A percentile compares a stretch with the other conserved stretches of the same genome.
phyloP scores from a whole-genome alignment of 2,329 filamentous ascomycete species.

The Didymellaceae sp. region DNA sequence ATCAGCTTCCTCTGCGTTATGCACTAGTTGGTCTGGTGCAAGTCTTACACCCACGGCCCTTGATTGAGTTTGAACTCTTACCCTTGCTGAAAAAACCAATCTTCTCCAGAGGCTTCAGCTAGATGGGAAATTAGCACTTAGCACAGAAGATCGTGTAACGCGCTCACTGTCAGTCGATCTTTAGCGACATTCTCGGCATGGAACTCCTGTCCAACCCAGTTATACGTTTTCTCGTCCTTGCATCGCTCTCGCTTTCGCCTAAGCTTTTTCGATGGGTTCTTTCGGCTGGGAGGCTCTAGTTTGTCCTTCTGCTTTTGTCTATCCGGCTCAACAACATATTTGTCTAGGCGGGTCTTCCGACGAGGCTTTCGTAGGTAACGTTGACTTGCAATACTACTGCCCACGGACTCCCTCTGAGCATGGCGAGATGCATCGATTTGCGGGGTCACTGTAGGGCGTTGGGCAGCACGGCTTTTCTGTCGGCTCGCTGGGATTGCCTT shows the following conservation, averaged over 20 bases:
- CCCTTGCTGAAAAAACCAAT: conserved; percentile 59
- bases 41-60: conserved; percentile 51
- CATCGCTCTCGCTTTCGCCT: conserved; percentile 46
- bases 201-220: conserved; percentile 52
- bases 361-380: conserved; percentile 54
- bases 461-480: conserved; percentile 11
- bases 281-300: conserved; percentile 25
- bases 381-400: conserved; percentile 27
- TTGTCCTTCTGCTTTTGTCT: conserved; percentile 36
- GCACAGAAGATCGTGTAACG: conserved; percentile 14
- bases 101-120: conserved; percentile 53
- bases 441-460: conserved; percentile 14
- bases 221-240: conserved; percentile 46
- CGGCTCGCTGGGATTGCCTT: conserved; percentile 10
- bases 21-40: conserved; percentile 14
- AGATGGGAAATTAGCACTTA: conserved; percentile 34
- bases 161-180: conserved; percentile 56
- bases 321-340: conserved; percentile 50
- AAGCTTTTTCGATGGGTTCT: conserved; percentile 40
- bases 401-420: conserved; percentile 21
- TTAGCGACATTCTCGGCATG: conserved; percentile 53
- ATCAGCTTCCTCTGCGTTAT: conserved; percentile 27
- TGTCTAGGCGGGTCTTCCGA: conserved; percentile 55
- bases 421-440: conserved; percentile 25
- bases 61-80: conserved; percentile 54